Percentiles rank a stretch among this genome's conserved stretches.
Conservation (phyloP, 768 basidiomycete genomes). For the Paxillus ammoniavirescens region DNA sequence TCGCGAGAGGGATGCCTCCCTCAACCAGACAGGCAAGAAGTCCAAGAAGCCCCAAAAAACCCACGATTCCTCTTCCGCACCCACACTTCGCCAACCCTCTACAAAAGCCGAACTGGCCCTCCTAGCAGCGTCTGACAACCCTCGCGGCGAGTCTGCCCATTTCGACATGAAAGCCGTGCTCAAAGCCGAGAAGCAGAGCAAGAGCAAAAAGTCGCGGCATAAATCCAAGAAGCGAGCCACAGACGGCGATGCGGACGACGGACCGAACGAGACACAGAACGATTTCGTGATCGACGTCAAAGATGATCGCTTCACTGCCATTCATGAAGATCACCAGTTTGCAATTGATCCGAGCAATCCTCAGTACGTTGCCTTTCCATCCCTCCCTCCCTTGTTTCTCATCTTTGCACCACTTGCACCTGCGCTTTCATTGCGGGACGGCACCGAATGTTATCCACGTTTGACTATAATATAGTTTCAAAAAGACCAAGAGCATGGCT, state of each 20-base stretch:
- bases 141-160: slow-evolving; percentile 60
- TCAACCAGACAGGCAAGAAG: slow-evolving; percentile 21
- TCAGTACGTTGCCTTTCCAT: slow-evolving; percentile 55
- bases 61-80: slow-evolving; percentile 12
- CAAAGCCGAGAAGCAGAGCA: slow-evolving; percentile 74
- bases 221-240: slow-evolving; percentile 16
- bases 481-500: slow-evolving; percentile 89
- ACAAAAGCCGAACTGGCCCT: slow-evolving; percentile 67
- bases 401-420: background rate
- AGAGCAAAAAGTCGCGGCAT: slow-evolving; percentile 42
- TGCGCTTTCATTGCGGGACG: background rate
- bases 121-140: slow-evolving; percentile 56
- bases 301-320: slow-evolving; percentile 83
- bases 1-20: slow-evolving; percentile 25
- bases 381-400: background rate
- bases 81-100: slow-evolving; percentile 36
- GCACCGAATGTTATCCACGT: background rate
- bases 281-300: slow-evolving; percentile 81
- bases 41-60: slow-evolving; percentile 21
- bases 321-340: slow-evolving; percentile 88
- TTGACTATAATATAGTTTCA: slow-evolving; percentile 58
- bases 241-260: slow-evolving; percentile 39
- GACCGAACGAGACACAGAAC: slow-evolving; percentile 68
- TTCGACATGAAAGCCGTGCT: slow-evolving; percentile 90
- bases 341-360: slow-evolving; percentile 97